A percentile compares a stretch with the other conserved stretches of the same genome.
Evolutionary conservation across 23 red algal genomes (phyloP).

Genomic region (Gracilaria caudata): DNA sequence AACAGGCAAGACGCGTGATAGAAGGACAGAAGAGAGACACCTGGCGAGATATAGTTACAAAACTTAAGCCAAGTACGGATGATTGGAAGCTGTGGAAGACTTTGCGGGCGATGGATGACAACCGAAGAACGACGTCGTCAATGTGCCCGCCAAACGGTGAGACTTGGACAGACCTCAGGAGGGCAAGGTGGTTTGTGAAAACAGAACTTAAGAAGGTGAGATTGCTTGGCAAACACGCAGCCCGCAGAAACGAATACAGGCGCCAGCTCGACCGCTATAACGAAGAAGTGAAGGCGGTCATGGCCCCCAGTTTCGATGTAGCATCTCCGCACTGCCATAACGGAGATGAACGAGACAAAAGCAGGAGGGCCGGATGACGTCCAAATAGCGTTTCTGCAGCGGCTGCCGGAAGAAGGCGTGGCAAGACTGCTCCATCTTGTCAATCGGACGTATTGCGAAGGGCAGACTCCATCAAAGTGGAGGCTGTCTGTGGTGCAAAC

Average conservation of each 20-base stretch:
- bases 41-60: background rate
- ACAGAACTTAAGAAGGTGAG: background rate
- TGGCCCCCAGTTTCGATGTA: too few species aligned
- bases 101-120: background rate
- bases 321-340: background rate
- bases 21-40: background rate
- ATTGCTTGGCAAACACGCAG: background rate
- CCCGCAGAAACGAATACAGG: background rate
- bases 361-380: background rate
- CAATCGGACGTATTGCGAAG: background rate
- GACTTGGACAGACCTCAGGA: background rate
- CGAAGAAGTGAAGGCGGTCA: background rate
- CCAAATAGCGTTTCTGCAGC: too few species aligned
- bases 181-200: background rate
- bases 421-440: background rate
- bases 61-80: background rate
- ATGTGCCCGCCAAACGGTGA: conserved; percentile 13
- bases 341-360: background rate
- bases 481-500: too few species aligned
- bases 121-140: background rate
- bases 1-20: background rate
- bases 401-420: background rate
- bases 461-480: background rate
- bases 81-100: conserved; percentile 10
- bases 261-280: background rate